These are phyloP conservation scores for Elsinoe perseae DNA, from an alignment of 2,329 filamentous ascomycete species.

Conservation along the genomic window DNA sequence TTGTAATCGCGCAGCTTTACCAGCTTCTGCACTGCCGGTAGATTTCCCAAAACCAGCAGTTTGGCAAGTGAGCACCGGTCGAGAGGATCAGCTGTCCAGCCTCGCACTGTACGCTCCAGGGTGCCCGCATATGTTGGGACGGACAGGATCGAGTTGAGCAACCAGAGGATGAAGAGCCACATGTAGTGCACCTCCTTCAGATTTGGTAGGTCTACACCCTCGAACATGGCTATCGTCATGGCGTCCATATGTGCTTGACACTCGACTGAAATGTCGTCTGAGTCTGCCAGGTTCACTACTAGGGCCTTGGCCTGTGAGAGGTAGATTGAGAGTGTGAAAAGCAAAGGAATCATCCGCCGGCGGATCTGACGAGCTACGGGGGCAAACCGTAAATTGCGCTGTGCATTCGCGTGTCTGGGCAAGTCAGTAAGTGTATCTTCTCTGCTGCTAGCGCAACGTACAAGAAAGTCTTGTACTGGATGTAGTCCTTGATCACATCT, in stretches of 20 bases:
- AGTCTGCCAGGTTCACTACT: slow-evolving; percentile 1
- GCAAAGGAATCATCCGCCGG: slow-evolving; percentile 12
- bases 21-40: slow-evolving; percentile 15
- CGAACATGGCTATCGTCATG: slow-evolving; percentile 5
- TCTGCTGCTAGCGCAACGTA: not conserved
- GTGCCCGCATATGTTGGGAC: slow-evolving; percentile 14
- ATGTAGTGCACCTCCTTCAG: slow-evolving; percentile 15
- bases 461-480: slow-evolving; percentile 17
- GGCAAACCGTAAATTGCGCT: slow-evolving; percentile 10
- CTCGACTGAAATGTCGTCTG: slow-evolving; percentile 8
- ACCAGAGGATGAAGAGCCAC: slow-evolving; percentile 17
- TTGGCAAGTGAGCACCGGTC: slow-evolving; percentile 11
- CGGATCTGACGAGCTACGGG: slow-evolving; percentile 13
- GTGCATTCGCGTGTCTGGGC: slow-evolving; percentile 10
- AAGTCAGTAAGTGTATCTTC: not conserved
- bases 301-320: slow-evolving; percentile 8
- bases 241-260: slow-evolving; percentile 11
- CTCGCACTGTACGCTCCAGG: slow-evolving; percentile 14
- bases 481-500: slow-evolving; percentile 13
- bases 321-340: slow-evolving; percentile 13
- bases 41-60: slow-evolving; percentile 15
- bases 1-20: slow-evolving; percentile 11
- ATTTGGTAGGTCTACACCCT: slow-evolving; percentile 6
- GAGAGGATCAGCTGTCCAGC: slow-evolving; percentile 15
- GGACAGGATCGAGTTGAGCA: slow-evolving; percentile 16